Conservation (phyloP, 805 yeast species). For the Blastobotrys americana region DNA sequence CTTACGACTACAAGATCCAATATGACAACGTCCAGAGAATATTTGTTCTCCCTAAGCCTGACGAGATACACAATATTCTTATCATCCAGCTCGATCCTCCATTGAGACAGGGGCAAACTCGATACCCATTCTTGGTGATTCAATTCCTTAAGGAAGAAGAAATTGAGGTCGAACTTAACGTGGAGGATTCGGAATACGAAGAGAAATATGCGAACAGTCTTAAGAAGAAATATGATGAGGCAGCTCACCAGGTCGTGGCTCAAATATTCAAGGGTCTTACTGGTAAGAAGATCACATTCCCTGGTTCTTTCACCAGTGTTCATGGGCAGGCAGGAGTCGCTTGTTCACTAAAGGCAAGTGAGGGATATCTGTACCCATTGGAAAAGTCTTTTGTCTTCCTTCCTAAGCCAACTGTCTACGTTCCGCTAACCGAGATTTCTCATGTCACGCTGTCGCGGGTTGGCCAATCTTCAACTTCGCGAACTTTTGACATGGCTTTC, state of each 20-base stretch:
- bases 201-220: conserved; percentile 65
- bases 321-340: conserved; percentile 79
- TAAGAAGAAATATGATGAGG: conserved; percentile 69
- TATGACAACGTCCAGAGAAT: conserved; percentile 84
- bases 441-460: conserved; percentile 80
- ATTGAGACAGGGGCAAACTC: conserved; percentile 94
- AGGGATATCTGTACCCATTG: conserved; percentile 87
- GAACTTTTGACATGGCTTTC: conserved; percentile 90
- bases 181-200: conserved; percentile 75
- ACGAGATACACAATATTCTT: conserved; percentile 81
- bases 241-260: conserved; percentile 78
- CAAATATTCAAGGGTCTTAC: conserved; percentile 87
- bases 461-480: conserved; percentile 63
- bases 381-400: conserved; percentile 87
- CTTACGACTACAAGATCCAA: conserved; percentile 93
- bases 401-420: conserved; percentile 88
- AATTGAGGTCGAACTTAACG: conserved; percentile 78
- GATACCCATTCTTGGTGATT: conserved; percentile 84
- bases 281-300: conserved; percentile 74
- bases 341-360: conserved; percentile 90
- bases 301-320: conserved; percentile 72
- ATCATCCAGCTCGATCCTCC: conserved; percentile 95
- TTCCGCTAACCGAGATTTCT: conserved; percentile 76
- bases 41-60: conserved; percentile 89
- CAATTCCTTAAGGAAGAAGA: conserved; percentile 90